Evolutionary conservation across 768 basidiomycete genomes (phyloP), one percentile per base, ranked within the genome.

Genomic region (Hygrocybe coccinea): DNA sequence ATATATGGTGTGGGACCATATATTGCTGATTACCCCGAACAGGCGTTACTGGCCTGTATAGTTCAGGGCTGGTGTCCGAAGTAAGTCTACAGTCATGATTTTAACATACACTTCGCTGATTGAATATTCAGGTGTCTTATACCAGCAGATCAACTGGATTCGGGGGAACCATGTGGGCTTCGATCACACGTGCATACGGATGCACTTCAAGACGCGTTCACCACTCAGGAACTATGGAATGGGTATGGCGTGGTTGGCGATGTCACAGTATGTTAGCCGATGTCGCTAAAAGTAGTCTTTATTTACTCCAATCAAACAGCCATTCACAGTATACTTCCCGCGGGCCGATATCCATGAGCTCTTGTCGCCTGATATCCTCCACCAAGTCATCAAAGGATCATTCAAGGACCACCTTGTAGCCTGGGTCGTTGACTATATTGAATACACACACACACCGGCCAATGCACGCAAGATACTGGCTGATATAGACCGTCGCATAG

Each of bases 371-470:
- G 71, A 74, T 57, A 60, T 74, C 1, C 64, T 75, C 1, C 74
- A 76, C 56, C 73, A 76, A 57, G 22, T 77, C 3, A 74, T 76
- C 61, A 76, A 76, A 55, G 73, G 74, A 8, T 65, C 62, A 2
- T 76, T 76, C 61, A 76, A 74, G 51, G 74, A 75, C 48, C 74
- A 75, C 54, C 57, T 75, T 8, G 73, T 76, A 0, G 47, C 50
- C 9, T 76, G 74, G 75, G 64, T 71, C 0, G 45, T 53, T 0
- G 57, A 68, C 5, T 76, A 74, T 52, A 52, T 78, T 1, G 8
- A 48, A 1, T 1, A 51, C 0, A 37, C 24, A 2, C 56, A 71
- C 56, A 55, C 60, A 0, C 52, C 62, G 17, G 50, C 53, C 3
- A 14, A 48, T 8, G 71, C 64, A 1, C 54, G 62, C 14, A 43